Evolutionary conservation across 2,329 filamentous ascomycete genomes (phyloP).

Genomic region (Trichoderma atrobrunneum): DNA sequence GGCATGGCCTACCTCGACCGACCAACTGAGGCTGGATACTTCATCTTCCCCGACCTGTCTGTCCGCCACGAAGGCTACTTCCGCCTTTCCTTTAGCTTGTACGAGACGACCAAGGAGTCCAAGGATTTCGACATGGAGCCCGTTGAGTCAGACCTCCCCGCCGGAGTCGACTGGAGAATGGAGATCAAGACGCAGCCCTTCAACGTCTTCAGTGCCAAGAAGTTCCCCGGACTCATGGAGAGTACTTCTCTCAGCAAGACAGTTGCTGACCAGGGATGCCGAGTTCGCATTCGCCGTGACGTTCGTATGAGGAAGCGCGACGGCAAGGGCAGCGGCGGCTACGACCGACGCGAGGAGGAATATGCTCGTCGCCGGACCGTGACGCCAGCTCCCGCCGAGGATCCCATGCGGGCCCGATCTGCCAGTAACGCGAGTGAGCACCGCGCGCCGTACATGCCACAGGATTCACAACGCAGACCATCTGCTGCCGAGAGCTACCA

Average conservation of each 20-base stretch:
- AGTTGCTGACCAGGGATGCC: conserved; percentile 94
- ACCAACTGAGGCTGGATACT: conserved; percentile 78
- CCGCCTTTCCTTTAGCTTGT: conserved; percentile 85
- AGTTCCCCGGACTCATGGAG: conserved; percentile 90
- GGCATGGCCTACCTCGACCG: conserved; percentile 95
- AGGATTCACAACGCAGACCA: conserved; percentile 44
- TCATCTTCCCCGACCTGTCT: conserved; percentile 95
- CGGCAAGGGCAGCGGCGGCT: conserved; percentile 57
- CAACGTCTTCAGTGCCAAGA: conserved; percentile 93
- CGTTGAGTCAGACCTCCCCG: conserved; percentile 45
- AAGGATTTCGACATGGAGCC: conserved; percentile 68
- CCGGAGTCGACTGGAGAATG: conserved; percentile 73
- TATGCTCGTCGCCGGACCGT: conserved; percentile 42
- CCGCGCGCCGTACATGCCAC: conserved; percentile 38
- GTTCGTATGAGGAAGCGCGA: conserved; percentile 87
- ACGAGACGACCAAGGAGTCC: conserved; percentile 85
- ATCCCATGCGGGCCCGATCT: conserved; percentile 52
- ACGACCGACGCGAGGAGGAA: conserved; percentile 63
- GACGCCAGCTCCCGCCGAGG: conserved; percentile 34
- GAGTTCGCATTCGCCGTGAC: conserved; percentile 91
- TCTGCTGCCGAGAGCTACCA: conserved; percentile 47
- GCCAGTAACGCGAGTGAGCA: conserved; percentile 58
- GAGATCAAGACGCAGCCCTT: conserved; percentile 88
- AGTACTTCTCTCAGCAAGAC: conserved; percentile 86
- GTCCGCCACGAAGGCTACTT: conserved; percentile 95